Base-by-base conservation (phyloP, 2,329 filamentous ascomycete genomes). In the Aspergillus ibericus region DNA sequence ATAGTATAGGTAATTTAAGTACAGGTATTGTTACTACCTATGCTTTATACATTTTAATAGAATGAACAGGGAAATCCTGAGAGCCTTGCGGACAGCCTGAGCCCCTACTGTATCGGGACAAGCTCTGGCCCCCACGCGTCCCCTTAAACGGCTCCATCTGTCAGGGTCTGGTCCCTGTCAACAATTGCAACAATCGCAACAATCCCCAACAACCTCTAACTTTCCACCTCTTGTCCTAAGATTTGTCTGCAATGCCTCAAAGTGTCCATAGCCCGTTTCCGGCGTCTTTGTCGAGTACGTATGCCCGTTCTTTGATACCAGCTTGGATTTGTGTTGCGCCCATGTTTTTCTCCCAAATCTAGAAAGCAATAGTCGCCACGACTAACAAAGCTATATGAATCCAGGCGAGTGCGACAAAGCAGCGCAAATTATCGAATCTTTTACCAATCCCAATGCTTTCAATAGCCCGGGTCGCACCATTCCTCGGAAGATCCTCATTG, bases 381-480 rank as follows among this genome's bases (percentile, higher is more conserved):
- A 42, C 38, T 42, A 22, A 42, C 18, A 22, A 15, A 15, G 5
- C 1, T 22, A 10, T 4, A 5, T 5, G 22, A 7, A 13, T 15
- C 4, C 15, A 61, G 59, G 53, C 44, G 59, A 61, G 46, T 61
- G 59, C 53, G 58, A 46, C 15, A 61, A 56, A 25, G 59, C 56
- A 5, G 34, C 54, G 7, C 48, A 32, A 7, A 56, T 59, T 9
- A 35, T 61, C 3, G 53, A 61, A 8, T 51, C 53, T 13, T 61
- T 61, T 18, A 52, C 55, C 35, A 58, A 61, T 35, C 59, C 56
- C 22, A 48, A 61, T 13, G 22, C 27, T 1, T 53, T 59, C 22
- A 46, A 29, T 16, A 44, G 49, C 25, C 56, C 58, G 27, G 49
- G 53, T 10, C 38, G 18, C 3, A 48, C 44, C 22, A 59, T 61